Evolutionary conservation across 2,329 filamentous ascomycete genomes (phyloP), one percentile per base, ranked within the genome.

Genomic region (Neonectria magnoliae): DNA sequence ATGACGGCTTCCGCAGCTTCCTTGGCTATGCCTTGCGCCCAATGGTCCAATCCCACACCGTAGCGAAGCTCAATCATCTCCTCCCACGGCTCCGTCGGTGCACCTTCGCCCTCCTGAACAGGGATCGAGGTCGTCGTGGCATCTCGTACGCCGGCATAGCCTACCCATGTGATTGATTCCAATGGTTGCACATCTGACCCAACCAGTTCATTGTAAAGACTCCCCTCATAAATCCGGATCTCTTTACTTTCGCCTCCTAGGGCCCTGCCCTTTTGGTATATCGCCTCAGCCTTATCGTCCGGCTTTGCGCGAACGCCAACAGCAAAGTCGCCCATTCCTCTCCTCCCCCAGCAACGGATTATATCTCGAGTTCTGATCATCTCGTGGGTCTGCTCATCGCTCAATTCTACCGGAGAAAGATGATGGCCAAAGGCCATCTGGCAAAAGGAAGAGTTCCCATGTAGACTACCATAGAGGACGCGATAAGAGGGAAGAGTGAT

Each of bases 61-160:
- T 71, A 71, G 2, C 69, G 62, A 18, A 71, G 51, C 54, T 71
- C 69, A 36, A 64, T 44, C 69, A 70, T 68, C 38, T 71, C 69
- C 51, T 64, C 38, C 67, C 63, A 68, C 8, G 63, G 59, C 9
- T 68, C 57, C 33, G 67, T 31, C 3, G 27, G 33, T 13, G 11
- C 13, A n/a, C 51, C 27, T 7, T 48, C 38, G 3, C 36, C 44
- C 13, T 52, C 22, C 42, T 47, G 33, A 20, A 20, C 4, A 5
- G 47, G 59, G 20, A 54, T 29, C 13, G 60, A 62, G 3, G 44
- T 57, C 6, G 56, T 66, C 25, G 52, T 66, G 7, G 56, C 68
- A 31, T 70, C 56, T 5, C 69, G 59, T 2, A 67, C 61, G 20
- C 69, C 62, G 2, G 66, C 55, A 33, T 71, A 71, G 38, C 69